Evolutionary conservation across 2,329 filamentous ascomycete species (phyloP), one percentile per base, ranked within the genome.

Genomic region (Aureobasidium uvarum): DNA sequence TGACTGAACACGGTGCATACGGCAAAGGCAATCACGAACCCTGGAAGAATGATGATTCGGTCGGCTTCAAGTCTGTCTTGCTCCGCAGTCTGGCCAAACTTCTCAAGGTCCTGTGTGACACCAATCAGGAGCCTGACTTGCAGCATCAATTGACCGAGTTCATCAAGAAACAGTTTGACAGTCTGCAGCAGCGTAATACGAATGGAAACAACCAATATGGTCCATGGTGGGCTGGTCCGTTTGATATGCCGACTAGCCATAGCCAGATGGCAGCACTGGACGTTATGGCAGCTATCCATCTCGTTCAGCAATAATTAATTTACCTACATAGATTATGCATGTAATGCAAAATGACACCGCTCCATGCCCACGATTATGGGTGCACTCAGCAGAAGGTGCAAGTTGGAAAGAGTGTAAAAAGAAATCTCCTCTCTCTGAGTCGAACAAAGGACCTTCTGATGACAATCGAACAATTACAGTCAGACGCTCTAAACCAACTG

Each of bases 191-290:
- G 48, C 41, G 65, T 25, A 72, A 72, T 48, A 72, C 71, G 14
- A 72, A 74, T 45, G 70, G 71, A 1, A 71, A 67, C 23, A 68
- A 68, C 5, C 71, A 72, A 65, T 74, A 74, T 67, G 72, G 72
- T 13, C 72, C 72, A 14, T 74, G 72, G 72, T 74, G 72, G 72
- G 65, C 67, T 41, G 72, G 72, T 1, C 72, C 72, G 14, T 70
- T 70, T 43, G 72, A 72, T 38, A 64, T 52, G 46, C 69, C 70
- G 11, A 74, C 72, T 1, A 69, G 68, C 55, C 72, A 74, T 46
- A 68, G 66, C 36, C 71, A 74, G 52, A 69, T 73, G 70, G 70
- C 72, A 31, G 69, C 70, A 43, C 33, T 74, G 31, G 71, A 74
- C 68, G 68, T 72, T n/a, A 72, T 73, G 71, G 72, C 72, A 28